Evolutionary conservation across 805 yeast genomes (phyloP).

Genomic region (Starmerella gropengiesseri): DNA sequence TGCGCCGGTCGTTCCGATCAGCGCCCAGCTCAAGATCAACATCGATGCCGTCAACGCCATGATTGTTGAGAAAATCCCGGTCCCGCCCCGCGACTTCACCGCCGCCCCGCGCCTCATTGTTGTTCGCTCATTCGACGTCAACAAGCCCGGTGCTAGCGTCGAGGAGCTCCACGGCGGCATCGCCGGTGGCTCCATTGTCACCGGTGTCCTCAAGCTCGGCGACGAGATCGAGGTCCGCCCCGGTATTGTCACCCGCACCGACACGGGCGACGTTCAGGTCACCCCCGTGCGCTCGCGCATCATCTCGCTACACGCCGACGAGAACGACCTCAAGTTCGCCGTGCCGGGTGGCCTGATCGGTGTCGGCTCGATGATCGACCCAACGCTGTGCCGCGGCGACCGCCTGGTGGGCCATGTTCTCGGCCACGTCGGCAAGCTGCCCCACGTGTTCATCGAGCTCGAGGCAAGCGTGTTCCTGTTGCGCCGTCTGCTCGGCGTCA

Average conservation of each 20-base stretch:
- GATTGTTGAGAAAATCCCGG: slow-evolving; percentile 89
- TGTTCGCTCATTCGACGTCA: slow-evolving; percentile 96
- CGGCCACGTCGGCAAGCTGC: slow-evolving; percentile 93
- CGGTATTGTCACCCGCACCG: slow-evolving; percentile 94
- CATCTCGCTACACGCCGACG: slow-evolving; percentile 91
- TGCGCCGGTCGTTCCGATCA: slow-evolving; percentile 96
- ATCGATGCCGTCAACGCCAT: slow-evolving; percentile 97
- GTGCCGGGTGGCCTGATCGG: slow-evolving; percentile 99
- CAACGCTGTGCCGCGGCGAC: slow-evolving; percentile 98
- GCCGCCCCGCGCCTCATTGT: slow-evolving; percentile 93
- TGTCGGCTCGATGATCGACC: slow-evolving; percentile 98
- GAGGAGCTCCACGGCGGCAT: slow-evolving; percentile 98
- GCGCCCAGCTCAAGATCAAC: slow-evolving; percentile 96
- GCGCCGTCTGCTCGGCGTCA: slow-evolving; percentile 95
- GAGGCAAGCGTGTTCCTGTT: slow-evolving; percentile 94
- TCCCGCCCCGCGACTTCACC: slow-evolving; percentile 88
- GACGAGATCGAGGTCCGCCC: slow-evolving; percentile 99
- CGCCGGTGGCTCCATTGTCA: slow-evolving; percentile 97
- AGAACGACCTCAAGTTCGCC: slow-evolving; percentile 94
- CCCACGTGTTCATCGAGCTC: slow-evolving; percentile 91
- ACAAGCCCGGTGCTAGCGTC: slow-evolving; percentile 97
- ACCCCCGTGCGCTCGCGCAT: slow-evolving; percentile 91
- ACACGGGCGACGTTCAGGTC: slow-evolving; percentile 71
- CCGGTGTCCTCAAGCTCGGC: slow-evolving; percentile 93
- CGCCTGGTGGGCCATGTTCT: slow-evolving; percentile 98